Evolutionary conservation across 371 early-diverging fungal genomes (phyloP), one percentile per base, ranked within the genome.

Genomic region (Syncephalastrum racemosum): DNA sequence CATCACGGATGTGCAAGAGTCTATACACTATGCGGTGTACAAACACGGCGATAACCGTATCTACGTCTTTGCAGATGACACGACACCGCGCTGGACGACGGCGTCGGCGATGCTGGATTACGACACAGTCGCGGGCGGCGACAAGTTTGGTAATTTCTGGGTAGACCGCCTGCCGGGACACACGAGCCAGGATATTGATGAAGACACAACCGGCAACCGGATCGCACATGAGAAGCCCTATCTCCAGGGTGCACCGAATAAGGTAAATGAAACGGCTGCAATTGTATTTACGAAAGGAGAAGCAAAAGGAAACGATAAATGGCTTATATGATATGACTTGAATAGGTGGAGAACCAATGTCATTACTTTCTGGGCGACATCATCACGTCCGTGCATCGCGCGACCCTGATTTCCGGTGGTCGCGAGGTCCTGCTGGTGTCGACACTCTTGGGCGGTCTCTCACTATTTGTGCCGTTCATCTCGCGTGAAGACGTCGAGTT

Each of bases 131-230:
- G 93, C 87, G 1, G 91, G 86, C 20, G 96, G 92, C 12, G 99
- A 99, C 81, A 95, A 96, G 72, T 98, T 98, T 80, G 99, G 99
- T 24, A 95, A 93, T 59, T 72, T 99, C 36, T 88, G 85, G 60
- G 87, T 93, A 13, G 63, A 86, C 53, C 86, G 98, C 40, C 68
- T 93, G 49, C 88, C 94, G 0, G 59, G 66, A 18, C 79, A 80
- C 15, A 63, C 77, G 8, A 82, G 82, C 24, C 76, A 86, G 45
- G 90, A 90, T 53, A 68, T 96, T 36, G 95, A 95, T 48, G 90
- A 92, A 40, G 98, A 96, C 57, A 88, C 90, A 1, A 86, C 93
- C 3, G 95, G 94, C 10, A 89, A 86, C 54, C 83, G 88, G 49
- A 76, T 92, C 18, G 68, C 89, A 27, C 88, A 85, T 58, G 90